Base-by-base conservation (phyloP, 495 filamentous ascomycete genomes). In the Hapsidospora chrysogenum region DNA sequence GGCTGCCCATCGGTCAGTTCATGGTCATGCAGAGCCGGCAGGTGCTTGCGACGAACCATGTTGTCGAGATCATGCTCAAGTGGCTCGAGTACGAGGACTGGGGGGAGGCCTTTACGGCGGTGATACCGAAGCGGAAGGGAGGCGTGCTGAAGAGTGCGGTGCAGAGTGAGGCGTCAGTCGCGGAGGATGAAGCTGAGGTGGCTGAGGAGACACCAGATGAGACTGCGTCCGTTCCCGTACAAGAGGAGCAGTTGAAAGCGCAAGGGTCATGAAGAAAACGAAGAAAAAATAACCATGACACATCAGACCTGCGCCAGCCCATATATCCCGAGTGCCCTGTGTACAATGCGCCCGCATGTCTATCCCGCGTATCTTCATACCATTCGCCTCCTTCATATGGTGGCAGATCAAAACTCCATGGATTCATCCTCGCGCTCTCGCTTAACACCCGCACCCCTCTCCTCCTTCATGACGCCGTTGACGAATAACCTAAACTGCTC, bases 41-140 rank as follows among this genome's bases (percentile, higher is more conserved):
- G 38, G 78, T 99, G 2, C 56, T 99, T 29, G 73, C 85, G 4
- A 92, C 85, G 9, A 96, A 96, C 47, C 89, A 99, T 48, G 89
- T 99, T 1, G 66, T 80, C 28, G 89, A 96, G 53, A 96, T 99
- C 41, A 94, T 99, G 81, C 49, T 89, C 19, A 72, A 74, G 39
- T 99, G 89, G 82, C 45, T 99, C 36, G 82, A 93, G 42, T 63
- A 68, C 18, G 76, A 79, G 0, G 78, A 96, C 51, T 99, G 89
- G 89, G 84, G 77, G 1, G 58, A 78, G 44, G 85, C 89, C 0
- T 96, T 99, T 44, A 57, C 87, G 58, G 60, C 72, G 30, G 79
- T 87, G 9, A 78, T 99, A 37, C 89, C 89, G 0, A 78, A 76
- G 50, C 56, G 89, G 27, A 84, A 96, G 60, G 81, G 83, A 25